These are phyloP conservation scores for Podila verticillata DNA, from an alignment of 192 early-diverging fungal genomes.

Conservation along the genomic window DNA sequence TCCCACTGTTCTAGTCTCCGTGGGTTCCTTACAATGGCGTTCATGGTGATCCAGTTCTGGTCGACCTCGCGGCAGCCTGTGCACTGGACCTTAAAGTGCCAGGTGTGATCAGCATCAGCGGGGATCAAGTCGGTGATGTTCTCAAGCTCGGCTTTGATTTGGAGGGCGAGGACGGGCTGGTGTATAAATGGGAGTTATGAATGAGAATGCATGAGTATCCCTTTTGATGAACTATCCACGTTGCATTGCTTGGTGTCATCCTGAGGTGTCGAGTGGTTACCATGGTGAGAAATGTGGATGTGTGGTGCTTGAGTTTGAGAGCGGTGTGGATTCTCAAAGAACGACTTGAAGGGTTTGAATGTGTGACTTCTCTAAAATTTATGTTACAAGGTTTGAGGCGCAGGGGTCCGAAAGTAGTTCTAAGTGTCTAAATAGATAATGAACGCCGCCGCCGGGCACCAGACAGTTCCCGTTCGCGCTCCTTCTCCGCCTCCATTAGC, in stretches of 20 bases:
- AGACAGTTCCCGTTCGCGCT: slow-evolving; percentile 23
- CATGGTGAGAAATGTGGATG: no score
- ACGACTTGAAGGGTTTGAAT: no score
- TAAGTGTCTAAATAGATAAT: no score
- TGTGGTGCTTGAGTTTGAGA: no score
- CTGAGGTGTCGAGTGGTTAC: no score
- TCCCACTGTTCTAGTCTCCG: neutral
- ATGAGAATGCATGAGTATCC: neutral
- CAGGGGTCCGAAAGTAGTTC: no score
- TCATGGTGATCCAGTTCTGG: slow-evolving; percentile 73
- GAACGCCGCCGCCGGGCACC: neutral
- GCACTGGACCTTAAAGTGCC: slow-evolving; percentile 83
- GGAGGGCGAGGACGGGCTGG: slow-evolving; percentile 61
- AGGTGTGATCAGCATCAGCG: slow-evolving; percentile 66
- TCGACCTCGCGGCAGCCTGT: slow-evolving; percentile 81
- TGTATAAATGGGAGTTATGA: neutral
- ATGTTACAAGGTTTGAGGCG: no score
- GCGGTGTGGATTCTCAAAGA: no score
- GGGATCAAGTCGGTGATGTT: slow-evolving; percentile 82
- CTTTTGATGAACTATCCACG: no score
- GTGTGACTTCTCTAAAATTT: no score
- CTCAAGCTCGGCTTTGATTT: slow-evolving; percentile 81
- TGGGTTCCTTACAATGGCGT: slow-evolving; percentile 56
- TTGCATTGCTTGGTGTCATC: no score
- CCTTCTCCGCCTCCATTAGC: slow-evolving; percentile 36